Evolutionary conservation across 1,284 basidiomycete species (phyloP).

Genomic region (Fistulinella staudtii): DNA sequence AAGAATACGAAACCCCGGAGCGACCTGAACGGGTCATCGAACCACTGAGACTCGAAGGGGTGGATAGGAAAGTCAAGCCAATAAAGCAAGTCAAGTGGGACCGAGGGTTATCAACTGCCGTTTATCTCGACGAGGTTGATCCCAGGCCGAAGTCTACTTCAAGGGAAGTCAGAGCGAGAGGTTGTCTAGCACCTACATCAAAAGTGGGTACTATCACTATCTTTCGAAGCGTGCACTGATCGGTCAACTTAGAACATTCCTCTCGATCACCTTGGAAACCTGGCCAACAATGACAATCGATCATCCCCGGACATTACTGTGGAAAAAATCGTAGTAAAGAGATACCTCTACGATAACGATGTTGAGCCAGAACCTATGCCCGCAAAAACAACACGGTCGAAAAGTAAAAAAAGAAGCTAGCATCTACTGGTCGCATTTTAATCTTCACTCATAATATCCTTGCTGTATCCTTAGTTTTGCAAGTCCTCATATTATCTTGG

Average conservation of each 20-base stretch:
- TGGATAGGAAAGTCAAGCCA: conserved; percentile 35
- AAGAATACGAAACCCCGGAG: conserved; percentile 70
- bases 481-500: conserved; percentile 4
- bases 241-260: conserved; percentile 46
- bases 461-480: conserved; percentile 35
- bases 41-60: conserved; percentile 36
- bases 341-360: conserved; percentile 81
- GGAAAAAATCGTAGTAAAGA: conserved; percentile 72
- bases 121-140: conserved; percentile 59
- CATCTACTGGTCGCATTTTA: conserved; percentile 1
- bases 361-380: conserved; percentile 39
- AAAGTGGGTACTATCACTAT: conserved; percentile 47
- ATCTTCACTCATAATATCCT: conserved; percentile 23
- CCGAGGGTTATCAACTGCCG: conserved; percentile 56
- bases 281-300: conserved; percentile 50
- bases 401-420: conserved; percentile 40
- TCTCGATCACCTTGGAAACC: conserved; percentile 75
- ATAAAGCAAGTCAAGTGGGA: conserved; percentile 77
- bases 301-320: conserved; percentile 60
- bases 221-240: conserved; percentile 3
- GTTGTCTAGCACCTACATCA: conserved; percentile 60
- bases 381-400: conserved; percentile 49
- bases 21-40: conserved; percentile 38
- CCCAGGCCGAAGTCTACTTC: conserved; percentile 43
- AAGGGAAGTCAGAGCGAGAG: conserved; percentile 47